Evolutionary conservation across 345 rosid species (phyloP), one percentile per base, ranked within the genome.

Genomic region (Linum usitatissimum): DNA sequence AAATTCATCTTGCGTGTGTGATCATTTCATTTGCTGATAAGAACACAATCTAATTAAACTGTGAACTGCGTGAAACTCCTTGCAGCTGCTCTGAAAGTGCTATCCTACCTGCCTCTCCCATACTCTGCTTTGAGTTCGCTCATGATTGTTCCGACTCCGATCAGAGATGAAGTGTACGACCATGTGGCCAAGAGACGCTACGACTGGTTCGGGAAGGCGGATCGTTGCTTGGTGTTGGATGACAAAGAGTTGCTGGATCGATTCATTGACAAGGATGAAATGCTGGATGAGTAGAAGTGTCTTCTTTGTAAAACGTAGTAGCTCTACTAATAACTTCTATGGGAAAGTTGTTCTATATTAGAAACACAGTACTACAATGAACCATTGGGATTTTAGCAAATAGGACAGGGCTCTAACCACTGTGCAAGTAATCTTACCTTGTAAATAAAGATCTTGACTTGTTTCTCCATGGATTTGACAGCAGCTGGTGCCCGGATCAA

Each of bases 1-100:
- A 55, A 12, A 8, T 55, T 2, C 23, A 42, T 9, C 15, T 42
- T 42, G 49, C 15, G 10, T 42, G 15, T 42, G 49, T 42, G 8
- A 42, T 42, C 49, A 42, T 42, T n/a, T n/a, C n/a, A n/a, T n/a
- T n/a, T n/a, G n/a, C n/a, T n/a, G n/a, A n/a, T n/a, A 8, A 42
- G 49, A 42, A 42, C 49, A n/a, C n/a, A n/a, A n/a, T n/a, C n/a
- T n/a, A n/a, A n/a, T n/a, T n/a, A 0, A 42, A 42, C 14, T 42
- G 12, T 42, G 12, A 42, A 42, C 49, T 42, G 49, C 9, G 49
- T 31, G 36, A 31, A 42, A 9, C 6, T 13, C 49, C 49, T 42
- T 82, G 74, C 88, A 86, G 96, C 96, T 83, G 97, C 91, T 58
- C 78, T 91, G 40, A 76, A 74, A 73, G 96, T 91, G 31, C 54